These are phyloP conservation scores for Monosporascus ibericus DNA, from an alignment of 2,329 filamentous ascomycete species.

Conservation along the genomic window DNA sequence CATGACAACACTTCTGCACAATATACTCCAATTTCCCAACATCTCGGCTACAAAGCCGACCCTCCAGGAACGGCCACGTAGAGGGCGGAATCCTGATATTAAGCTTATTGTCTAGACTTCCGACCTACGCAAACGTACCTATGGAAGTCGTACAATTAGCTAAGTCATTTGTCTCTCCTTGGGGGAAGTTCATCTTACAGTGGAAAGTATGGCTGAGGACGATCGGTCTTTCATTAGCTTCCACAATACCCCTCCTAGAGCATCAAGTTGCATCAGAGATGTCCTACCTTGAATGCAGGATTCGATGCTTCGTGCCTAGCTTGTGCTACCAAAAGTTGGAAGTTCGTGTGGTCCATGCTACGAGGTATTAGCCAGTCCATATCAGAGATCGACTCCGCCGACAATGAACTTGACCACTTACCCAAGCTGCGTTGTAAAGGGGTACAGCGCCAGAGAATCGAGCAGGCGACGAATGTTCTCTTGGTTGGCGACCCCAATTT, in stretches of 20 bases:
- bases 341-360: slow-evolving; percentile 53
- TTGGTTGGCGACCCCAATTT: slow-evolving; percentile 48
- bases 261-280: slow-evolving; percentile 1
- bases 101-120: slow-evolving; percentile 37
- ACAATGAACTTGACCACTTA: slow-evolving; percentile 22
- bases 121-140: slow-evolving; percentile 59
- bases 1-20: too few relatives aligned
- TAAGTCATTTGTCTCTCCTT: background rate
- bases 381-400: background rate
- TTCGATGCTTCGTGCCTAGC: slow-evolving; percentile 41
- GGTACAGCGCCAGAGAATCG: slow-evolving; percentile 50
- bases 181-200: slow-evolving; percentile 37
- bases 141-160: slow-evolving; percentile 7
- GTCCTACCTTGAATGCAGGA: slow-evolving; percentile 48
- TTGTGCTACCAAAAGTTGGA: slow-evolving; percentile 50
- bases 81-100: background rate
- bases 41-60: background rate
- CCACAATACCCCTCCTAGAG: background rate
- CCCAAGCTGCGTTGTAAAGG: slow-evolving; percentile 45
- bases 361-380: slow-evolving; percentile 4
- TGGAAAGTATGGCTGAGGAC: slow-evolving; percentile 51
- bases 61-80: background rate
- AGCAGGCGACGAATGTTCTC: slow-evolving; percentile 50
- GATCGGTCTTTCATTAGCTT: slow-evolving; percentile 13
- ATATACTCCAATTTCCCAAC: background rate